Evolutionary conservation across 371 early-diverging fungal genomes (phyloP).

Genomic region (Saksenaea oblongispora): DNA sequence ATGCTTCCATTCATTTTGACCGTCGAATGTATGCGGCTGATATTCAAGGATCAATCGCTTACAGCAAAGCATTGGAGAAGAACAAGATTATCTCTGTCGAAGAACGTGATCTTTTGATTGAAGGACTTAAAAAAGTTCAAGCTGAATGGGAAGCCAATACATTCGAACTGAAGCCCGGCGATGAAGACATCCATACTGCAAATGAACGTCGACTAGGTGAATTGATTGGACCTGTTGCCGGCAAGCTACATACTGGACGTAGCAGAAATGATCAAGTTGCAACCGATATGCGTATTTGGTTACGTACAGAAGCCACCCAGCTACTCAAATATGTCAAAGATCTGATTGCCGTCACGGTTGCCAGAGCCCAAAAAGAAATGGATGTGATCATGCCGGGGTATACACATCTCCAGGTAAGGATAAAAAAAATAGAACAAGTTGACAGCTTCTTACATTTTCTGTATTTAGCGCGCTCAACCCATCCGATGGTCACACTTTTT

Average conservation of each 20-base stretch:
- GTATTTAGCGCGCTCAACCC: slow-evolving; percentile 87
- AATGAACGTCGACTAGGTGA: slow-evolving; percentile 96
- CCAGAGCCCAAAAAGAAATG: slow-evolving; percentile 83
- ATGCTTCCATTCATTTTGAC: slow-evolving; percentile 93
- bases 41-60: slow-evolving; percentile 86
- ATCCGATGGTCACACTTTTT: slow-evolving; percentile 95
- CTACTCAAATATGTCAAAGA: slow-evolving; percentile 70
- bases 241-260: slow-evolving; percentile 97
- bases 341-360: slow-evolving; percentile 70
- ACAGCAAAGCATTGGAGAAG: slow-evolving; percentile 81
- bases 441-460: not conserved
- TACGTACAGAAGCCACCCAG: slow-evolving; percentile 75
- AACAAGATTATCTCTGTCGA: slow-evolving; percentile 74
- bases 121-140: slow-evolving; percentile 76
- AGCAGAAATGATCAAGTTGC: slow-evolving; percentile 97
- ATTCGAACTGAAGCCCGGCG: slow-evolving; percentile 79
- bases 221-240: slow-evolving; percentile 88
- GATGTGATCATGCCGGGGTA: slow-evolving; percentile 97
- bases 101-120: slow-evolving; percentile 73
- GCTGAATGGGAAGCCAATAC: slow-evolving; percentile 80
- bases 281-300: slow-evolving; percentile 96
- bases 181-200: slow-evolving; percentile 98
- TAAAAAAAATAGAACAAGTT: slow-evolving; percentile 4
- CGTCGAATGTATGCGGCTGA: slow-evolving; percentile 90
- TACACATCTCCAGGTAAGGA: slow-evolving; percentile 92